These are phyloP conservation scores for Malassezia caprae DNA, from an alignment of 1,284 basidiomycete species.

Conservation along the genomic window DNA sequence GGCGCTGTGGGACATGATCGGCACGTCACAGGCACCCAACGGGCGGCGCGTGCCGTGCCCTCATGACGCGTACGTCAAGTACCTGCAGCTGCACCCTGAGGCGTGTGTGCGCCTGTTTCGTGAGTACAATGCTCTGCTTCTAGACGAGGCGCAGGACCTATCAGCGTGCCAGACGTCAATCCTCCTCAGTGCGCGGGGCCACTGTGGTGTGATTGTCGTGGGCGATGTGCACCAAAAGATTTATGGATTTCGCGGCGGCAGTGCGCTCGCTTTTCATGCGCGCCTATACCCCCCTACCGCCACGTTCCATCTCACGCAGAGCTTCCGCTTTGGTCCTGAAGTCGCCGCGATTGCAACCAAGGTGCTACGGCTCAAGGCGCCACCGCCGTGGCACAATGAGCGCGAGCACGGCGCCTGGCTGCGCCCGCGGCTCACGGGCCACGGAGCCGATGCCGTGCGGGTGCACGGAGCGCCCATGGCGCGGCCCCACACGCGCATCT, in stretches of 20 bases:
- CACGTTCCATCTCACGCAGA: constrained; percentile 32
- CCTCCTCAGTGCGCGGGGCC: constrained; percentile 26
- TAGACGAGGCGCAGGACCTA: constrained; percentile 42
- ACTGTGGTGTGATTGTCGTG: constrained; percentile 37
- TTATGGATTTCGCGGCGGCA: constrained; percentile 41
- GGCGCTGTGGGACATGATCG: constrained; percentile 31
- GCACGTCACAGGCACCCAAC: constrained; percentile 18
- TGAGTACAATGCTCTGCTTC: constrained; percentile 30
- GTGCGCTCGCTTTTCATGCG: constrained; percentile 34
- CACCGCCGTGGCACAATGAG: constrained; percentile 25
- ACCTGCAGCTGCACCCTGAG: constrained; percentile 28
- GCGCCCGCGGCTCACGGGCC: constrained; percentile 21
- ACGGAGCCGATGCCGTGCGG: constrained; percentile 20
- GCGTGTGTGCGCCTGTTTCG: constrained; percentile 23
- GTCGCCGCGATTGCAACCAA: constrained; percentile 30
- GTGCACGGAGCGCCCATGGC: not conserved
- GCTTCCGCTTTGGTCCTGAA: constrained; percentile 36
- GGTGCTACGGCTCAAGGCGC: constrained; percentile 29
- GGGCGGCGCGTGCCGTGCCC: constrained; percentile 28
- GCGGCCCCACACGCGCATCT: constrained; percentile 30
- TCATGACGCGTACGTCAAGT: constrained; percentile 42
- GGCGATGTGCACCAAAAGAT: constrained; percentile 43
- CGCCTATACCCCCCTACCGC: constrained; percentile 27
- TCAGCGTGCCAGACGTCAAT: constrained; percentile 36
- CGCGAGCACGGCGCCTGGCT: constrained; percentile 12